A percentile compares a stretch with the other conserved stretches of the same genome.
phyloP scores from a whole-genome alignment of 176 grass and related monocot species.

The Tuctoria greenei region DNA sequence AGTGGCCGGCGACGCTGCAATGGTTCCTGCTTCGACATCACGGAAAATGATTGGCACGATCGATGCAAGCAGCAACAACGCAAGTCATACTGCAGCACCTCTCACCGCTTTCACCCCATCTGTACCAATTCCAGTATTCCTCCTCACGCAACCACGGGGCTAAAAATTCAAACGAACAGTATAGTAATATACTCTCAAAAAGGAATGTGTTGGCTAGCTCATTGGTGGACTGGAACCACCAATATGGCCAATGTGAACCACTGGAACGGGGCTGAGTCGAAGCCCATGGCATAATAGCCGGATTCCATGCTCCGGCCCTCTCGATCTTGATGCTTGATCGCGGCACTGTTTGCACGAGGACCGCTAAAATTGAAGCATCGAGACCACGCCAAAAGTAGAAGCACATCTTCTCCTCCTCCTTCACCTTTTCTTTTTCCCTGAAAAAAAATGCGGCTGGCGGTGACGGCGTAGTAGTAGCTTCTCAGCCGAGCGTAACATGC shows the following conservation, averaged over 20 bases:
- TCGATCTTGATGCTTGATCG: neutral
- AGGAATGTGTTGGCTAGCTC: neutral
- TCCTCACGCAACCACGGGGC: neutral
- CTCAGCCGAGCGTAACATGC: neutral
- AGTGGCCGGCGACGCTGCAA: constrained; percentile 30
- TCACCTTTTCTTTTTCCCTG: neutral
- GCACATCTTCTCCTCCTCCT: neutral
- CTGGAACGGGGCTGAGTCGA: too few relatives aligned
- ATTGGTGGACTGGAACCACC: constrained; percentile 2
- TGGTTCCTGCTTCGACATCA: neutral
- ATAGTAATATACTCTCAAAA: neutral
- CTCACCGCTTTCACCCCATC: too few relatives aligned
- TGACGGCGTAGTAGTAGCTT: neutral
- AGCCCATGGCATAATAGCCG: neutral
- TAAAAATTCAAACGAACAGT: neutral
- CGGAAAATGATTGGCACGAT: neutral
- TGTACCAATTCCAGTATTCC: neutral
- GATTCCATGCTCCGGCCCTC: neutral
- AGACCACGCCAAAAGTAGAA: neutral
- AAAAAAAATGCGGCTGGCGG: constrained; percentile 1
- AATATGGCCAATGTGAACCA: too few relatives aligned
- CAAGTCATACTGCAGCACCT: constrained; percentile 32
- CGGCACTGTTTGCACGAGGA: neutral
- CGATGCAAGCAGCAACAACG: constrained; percentile 1
- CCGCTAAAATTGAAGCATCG: constrained; percentile 5